Base-by-base conservation (phyloP, 495 filamentous ascomycete species). In the Aspergillus conjunctus region DNA sequence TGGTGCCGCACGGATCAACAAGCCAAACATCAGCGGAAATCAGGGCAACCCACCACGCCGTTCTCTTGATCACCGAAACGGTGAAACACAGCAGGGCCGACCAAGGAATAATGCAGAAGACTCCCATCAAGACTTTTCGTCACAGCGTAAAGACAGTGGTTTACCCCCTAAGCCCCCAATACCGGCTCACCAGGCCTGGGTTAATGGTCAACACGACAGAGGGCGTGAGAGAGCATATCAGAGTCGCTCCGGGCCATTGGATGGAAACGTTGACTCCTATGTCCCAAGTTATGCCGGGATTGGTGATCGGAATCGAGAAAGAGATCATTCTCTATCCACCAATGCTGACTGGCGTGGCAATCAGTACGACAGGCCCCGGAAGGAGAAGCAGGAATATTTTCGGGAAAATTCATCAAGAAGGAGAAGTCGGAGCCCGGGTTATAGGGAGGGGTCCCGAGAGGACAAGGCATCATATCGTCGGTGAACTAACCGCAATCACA, bases 141-240 rank as follows among this genome's bases (percentile, higher is more conserved):
- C 62, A 20, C 66, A 65, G 41, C 70, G 72, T 49, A 67, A 65
- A 56, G 73, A 78, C 12, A 67, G 60, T 45, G 70, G 74, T 1
- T 65, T 79, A n/a, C 77, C 78, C 9, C 74, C 76, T 44, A 75
- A 72, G 34, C 77, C 76, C 44, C 74, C 76, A 10, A 49, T 63
- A 8, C 59, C 75, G 10, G 49, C 59, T 43, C 63, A 72, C 32
- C 76, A 71, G 20, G 51, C 69, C 15, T 76, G 74, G 72, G 60
- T 67, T 48, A 59, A 67, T 31, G 34, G 61, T 34, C 68, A 68
- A 61, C 21, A 61, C 26, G 66, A 66, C 31, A 68, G 72, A 63
- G 75, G 75, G 49, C 70, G 73, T 30, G 74, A 74, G 46, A 68
- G 71, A 37, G 60, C 51, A 15, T 59, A 66, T 45, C 70, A 65